A percentile compares a stretch with the other conserved stretches of the same genome.
Evolutionary conservation across 805 yeast genomes (phyloP).

Genomic region (Yarrowia sp.): DNA sequence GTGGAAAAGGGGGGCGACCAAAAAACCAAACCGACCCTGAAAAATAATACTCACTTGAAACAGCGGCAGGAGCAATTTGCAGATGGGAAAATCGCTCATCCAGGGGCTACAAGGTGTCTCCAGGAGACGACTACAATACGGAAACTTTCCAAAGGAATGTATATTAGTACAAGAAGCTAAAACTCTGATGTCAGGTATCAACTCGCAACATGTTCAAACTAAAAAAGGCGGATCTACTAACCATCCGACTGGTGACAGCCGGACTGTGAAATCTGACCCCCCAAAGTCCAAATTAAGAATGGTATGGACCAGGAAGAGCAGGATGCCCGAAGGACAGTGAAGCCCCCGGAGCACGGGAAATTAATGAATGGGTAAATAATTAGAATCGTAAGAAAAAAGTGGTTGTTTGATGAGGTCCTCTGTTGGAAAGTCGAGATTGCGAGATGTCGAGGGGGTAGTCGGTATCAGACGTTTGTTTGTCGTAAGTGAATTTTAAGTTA

Average conservation of each 20-base stretch:
- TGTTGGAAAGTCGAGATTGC: slow-evolving; percentile 11
- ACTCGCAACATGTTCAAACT: slow-evolving; percentile 25
- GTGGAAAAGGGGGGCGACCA: not conserved
- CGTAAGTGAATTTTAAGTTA: slow-evolving; percentile 10
- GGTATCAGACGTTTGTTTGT: slow-evolving; percentile 5
- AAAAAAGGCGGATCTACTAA: slow-evolving; percentile 14
- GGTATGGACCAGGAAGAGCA: not conserved
- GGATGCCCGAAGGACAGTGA: not conserved
- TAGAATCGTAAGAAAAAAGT: slow-evolving; percentile 16
- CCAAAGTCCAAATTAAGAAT: not conserved
- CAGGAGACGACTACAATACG: not conserved
- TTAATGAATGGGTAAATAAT: slow-evolving; percentile 17
- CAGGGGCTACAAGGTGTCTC: not conserved
- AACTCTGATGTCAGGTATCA: slow-evolving; percentile 20
- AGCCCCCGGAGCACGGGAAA: not conserved
- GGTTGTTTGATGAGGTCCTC: slow-evolving; percentile 2
- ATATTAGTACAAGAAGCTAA: slow-evolving; percentile 19
- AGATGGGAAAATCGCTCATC: too few species aligned
- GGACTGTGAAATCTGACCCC: not conserved
- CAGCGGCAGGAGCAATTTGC: not conserved
- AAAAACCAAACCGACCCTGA: not conserved
- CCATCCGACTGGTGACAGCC: not conserved
- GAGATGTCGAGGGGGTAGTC: slow-evolving; percentile 7
- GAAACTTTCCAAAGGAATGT: not conserved
- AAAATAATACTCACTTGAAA: not conserved